Conservation (phyloP, 2,329 filamentous ascomycete genomes). For the Acrocalymma vagum region DNA sequence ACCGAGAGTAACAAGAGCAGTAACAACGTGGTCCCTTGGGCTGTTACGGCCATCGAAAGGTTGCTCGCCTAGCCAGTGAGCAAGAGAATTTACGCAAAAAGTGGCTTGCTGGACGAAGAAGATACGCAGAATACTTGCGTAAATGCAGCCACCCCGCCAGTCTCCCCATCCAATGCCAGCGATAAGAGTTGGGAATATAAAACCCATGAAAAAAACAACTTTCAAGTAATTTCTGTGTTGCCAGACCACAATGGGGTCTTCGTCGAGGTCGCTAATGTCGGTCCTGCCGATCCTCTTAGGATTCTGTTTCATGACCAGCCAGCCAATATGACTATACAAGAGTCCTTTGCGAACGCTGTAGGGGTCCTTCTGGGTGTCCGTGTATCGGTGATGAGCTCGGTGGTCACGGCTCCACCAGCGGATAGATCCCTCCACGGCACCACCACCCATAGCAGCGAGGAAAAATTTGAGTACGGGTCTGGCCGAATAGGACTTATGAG, state of each 20-base stretch:
- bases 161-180: conserved; percentile 60
- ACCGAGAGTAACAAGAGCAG: conserved; percentile 53
- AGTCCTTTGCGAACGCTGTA: conserved; percentile 62
- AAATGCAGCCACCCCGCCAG: conserved; percentile 60
- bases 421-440: conserved; percentile 60
- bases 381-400: conserved; percentile 62
- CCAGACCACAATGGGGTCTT: conserved; percentile 59
- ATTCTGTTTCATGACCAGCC: conserved; percentile 65
- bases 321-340: conserved; percentile 60
- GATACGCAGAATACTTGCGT: conserved; percentile 61
- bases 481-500: conserved; percentile 59
- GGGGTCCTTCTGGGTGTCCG: conserved; percentile 62
- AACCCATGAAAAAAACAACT: conserved; percentile 56
- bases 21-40: conserved; percentile 53
- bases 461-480: conserved; percentile 55
- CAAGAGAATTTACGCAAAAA: conserved; percentile 64
- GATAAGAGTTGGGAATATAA: conserved; percentile 58
- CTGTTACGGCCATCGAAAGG: conserved; percentile 55
- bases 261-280: conserved; percentile 61
- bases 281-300: conserved; percentile 61
- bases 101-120: conserved; percentile 63
- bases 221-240: conserved; percentile 61
- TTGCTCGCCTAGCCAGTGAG: conserved; percentile 61
- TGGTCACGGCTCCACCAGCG: conserved; percentile 61
- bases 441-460: conserved; percentile 58